These are phyloP conservation scores for Tetracladium setigerum DNA, from an alignment of 495 filamentous ascomycete species.

Conservation along the genomic window DNA sequence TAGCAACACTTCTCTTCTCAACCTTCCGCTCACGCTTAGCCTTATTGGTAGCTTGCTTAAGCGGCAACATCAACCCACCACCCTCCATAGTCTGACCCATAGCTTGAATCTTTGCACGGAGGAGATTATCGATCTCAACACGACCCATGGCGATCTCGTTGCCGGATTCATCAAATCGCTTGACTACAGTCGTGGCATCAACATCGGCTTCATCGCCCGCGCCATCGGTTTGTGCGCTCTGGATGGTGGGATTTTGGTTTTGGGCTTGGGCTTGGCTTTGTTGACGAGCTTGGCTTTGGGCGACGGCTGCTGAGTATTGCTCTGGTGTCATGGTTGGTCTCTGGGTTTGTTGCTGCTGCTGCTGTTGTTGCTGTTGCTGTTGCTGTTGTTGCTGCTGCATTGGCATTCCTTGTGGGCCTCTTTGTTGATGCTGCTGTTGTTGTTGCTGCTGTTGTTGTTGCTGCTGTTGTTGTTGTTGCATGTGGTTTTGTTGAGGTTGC, in stretches of 20 bases:
- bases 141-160: slow-evolving; percentile 36
- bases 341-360: slow-evolving; percentile 24
- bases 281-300: slow-evolving; percentile 14
- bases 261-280: slow-evolving; percentile 16
- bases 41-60: slow-evolving; percentile 32
- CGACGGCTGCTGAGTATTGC: slow-evolving; percentile 14
- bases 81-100: slow-evolving; percentile 64
- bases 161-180: slow-evolving; percentile 32
- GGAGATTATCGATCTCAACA: slow-evolving; percentile 49
- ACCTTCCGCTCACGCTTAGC: slow-evolving; percentile 25
- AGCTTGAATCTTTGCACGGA: slow-evolving; percentile 61
- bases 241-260: slow-evolving; percentile 16
- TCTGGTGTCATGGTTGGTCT: slow-evolving; percentile 19
- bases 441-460: slow-evolving; percentile 4
- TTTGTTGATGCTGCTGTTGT: slow-evolving; percentile 10
- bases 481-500: slow-evolving; percentile 9
- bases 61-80: slow-evolving; percentile 74
- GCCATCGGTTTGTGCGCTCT: slow-evolving; percentile 65
- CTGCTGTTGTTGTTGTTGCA: slow-evolving; percentile 7
- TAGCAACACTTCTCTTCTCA: slow-evolving; percentile 28
- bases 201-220: slow-evolving; percentile 46
- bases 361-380: slow-evolving; percentile 31
- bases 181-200: slow-evolving; percentile 43
- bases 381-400: slow-evolving; percentile 27
- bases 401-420: slow-evolving; percentile 21